Percentiles rank a stretch among this genome's conserved stretches.
phyloP scores from a whole-genome alignment of 2,329 filamentous ascomycete species.

The Hypoxylon sp. region DNA sequence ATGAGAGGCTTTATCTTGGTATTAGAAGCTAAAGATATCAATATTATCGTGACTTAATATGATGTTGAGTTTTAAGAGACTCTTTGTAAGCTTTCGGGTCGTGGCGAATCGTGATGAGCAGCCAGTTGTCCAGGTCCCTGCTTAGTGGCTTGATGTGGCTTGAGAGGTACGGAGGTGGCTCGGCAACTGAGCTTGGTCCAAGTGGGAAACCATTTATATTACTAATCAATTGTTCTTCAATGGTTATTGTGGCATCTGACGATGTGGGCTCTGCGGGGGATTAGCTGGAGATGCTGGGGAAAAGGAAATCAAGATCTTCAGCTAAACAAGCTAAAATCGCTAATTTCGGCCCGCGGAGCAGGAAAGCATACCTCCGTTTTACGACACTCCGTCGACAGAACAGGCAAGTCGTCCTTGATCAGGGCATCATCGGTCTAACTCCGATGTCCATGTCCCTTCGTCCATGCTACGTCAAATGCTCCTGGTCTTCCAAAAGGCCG shows the following conservation, averaged over 20 bases:
- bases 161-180: slow-evolving; percentile 3
- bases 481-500: slow-evolving; percentile 11
- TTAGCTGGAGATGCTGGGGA: slow-evolving; percentile 18
- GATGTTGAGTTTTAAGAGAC: background rate
- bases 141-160: slow-evolving; percentile 19
- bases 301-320: slow-evolving; percentile 10
- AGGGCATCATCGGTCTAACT: slow-evolving; percentile 37
- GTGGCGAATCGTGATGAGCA: background rate
- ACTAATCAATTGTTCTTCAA: slow-evolving; percentile 23
- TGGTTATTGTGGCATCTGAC: slow-evolving; percentile 13
- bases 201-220: background rate
- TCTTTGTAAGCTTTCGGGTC: slow-evolving; percentile 1
- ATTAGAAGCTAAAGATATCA: background rate
- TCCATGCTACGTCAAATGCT: slow-evolving; percentile 27
- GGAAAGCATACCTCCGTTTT: slow-evolving; percentile 13
- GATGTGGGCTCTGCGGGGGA: slow-evolving; percentile 29
- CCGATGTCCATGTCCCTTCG: slow-evolving; percentile 13
- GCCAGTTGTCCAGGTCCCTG: slow-evolving; percentile 2
- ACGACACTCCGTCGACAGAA: slow-evolving; percentile 37
- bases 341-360: slow-evolving; percentile 44
- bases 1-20: background rate
- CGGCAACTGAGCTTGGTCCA: background rate
- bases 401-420: slow-evolving; percentile 34
- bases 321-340: slow-evolving; percentile 23
- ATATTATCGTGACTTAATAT: background rate